phyloP scores from a whole-genome alignment of 495 filamentous ascomycete species.

The Lasiosphaeria ovina region DNA sequence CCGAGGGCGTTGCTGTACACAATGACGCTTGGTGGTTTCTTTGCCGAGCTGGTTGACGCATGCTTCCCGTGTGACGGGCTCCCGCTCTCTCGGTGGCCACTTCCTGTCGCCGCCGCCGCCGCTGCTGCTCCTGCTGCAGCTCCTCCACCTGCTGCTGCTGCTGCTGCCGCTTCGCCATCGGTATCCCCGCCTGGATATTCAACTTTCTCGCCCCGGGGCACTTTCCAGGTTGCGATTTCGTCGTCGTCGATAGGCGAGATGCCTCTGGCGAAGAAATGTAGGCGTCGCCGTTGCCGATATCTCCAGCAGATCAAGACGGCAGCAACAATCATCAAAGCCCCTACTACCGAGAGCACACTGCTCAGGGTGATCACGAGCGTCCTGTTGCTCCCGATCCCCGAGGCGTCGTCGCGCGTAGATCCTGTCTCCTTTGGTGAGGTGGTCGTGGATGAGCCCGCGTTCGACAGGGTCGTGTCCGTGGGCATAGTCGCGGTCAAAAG shows the following conservation, averaged over 20 bases:
- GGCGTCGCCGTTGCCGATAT: constrained; percentile 29
- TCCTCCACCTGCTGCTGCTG: constrained; percentile 7
- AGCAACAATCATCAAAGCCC: constrained; percentile 33
- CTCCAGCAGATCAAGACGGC: constrained; percentile 32
- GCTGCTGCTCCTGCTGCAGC: background rate
- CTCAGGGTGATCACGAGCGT: constrained; percentile 42
- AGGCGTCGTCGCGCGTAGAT: constrained; percentile 14
- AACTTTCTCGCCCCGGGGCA: constrained; percentile 27
- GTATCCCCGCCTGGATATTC: constrained; percentile 17
- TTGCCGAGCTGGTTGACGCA: constrained; percentile 37
- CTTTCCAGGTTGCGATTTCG: constrained; percentile 52
- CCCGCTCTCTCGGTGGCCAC: constrained; percentile 24
- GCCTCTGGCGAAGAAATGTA: constrained; percentile 40
- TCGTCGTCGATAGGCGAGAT: constrained; percentile 52
- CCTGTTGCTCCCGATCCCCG: constrained; percentile 24
- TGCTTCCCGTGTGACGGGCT: constrained; percentile 34
- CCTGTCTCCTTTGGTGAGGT: constrained; percentile 5
- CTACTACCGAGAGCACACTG: constrained; percentile 40
- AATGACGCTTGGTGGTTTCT: constrained; percentile 45
- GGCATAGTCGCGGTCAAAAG: constrained; percentile 25
- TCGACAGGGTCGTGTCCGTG: constrained; percentile 17
- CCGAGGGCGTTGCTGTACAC: constrained; percentile 39
- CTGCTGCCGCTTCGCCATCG: constrained; percentile 18
- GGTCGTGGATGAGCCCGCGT: constrained; percentile 13
- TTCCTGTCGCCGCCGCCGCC: background rate